Percentiles rank a stretch among this genome's conserved stretches.
These are phyloP conservation scores for Sarcodon sp. DNA, from an alignment of 768 basidiomycete genomes.

Conservation along the genomic window DNA sequence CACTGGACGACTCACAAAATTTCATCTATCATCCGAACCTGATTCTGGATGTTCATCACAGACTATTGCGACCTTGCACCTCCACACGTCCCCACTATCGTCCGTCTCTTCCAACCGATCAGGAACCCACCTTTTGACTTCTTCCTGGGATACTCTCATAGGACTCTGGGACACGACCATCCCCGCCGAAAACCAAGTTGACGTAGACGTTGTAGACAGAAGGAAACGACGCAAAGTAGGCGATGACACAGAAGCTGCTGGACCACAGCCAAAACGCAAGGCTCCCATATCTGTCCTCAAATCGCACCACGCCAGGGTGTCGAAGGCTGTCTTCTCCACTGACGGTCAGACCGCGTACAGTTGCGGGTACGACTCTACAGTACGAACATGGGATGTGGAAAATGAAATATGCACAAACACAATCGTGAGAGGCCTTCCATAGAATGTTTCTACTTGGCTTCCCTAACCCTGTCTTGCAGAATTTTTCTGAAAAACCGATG, in stretches of 20 bases:
- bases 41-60: conserved; percentile 1
- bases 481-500: conserved; percentile 64
- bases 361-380: conserved; percentile 83
- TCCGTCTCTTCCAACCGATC: conserved; percentile 43
- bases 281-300: conserved; percentile 65
- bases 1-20: conserved; percentile 43
- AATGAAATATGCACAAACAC: conserved; percentile 58
- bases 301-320: conserved; percentile 76
- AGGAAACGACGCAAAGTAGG: conserved; percentile 55
- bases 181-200: conserved; percentile 52
- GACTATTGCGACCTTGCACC: conserved; percentile 56
- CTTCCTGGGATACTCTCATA: conserved; percentile 81
- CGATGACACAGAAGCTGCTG: conserved; percentile 18
- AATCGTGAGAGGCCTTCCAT: conserved; percentile 38
- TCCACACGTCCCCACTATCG: conserved; percentile 76
- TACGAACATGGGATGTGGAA: conserved; percentile 81
- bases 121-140: conserved; percentile 61
- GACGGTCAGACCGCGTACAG: conserved; percentile 39
- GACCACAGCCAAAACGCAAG: conserved; percentile 35
- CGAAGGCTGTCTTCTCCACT: conserved; percentile 48
- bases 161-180: conserved; percentile 67
- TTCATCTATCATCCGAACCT: conserved; percentile 11
- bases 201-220: conserved; percentile 25
- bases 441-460: not conserved
- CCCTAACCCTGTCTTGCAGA: conserved; percentile 22